Evolutionary conservation across 2,329 filamentous ascomycete genomes (phyloP).

Genomic region (Dothideomycetes sp.): DNA sequence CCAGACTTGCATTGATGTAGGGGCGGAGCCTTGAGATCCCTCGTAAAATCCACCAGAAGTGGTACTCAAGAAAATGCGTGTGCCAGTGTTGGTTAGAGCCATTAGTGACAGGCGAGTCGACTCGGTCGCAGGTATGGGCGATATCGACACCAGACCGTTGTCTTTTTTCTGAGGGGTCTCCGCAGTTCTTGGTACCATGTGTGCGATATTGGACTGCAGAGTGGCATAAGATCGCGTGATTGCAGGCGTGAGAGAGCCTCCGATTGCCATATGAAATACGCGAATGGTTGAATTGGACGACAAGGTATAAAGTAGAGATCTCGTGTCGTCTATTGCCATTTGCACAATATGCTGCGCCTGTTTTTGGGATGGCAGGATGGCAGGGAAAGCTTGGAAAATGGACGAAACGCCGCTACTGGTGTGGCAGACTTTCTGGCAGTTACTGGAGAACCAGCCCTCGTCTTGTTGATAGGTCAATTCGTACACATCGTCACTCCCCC

Average conservation of each 20-base stretch:
- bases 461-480: conserved; percentile 96
- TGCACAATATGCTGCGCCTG: conserved; percentile 55
- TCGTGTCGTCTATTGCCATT: conserved; percentile 78
- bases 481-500: conserved; percentile 73
- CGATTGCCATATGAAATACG: conserved; percentile 73
- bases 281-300: conserved; percentile 82
- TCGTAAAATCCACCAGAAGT: conserved; percentile 64
- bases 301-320: conserved; percentile 81
- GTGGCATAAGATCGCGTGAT: conserved; percentile 43
- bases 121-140: conserved; percentile 67
- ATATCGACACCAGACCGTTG: conserved; percentile 72
- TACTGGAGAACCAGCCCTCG: conserved; percentile 89
- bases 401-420: conserved; percentile 60
- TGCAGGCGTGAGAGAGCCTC: conserved; percentile 39
- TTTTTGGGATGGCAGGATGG: conserved; percentile 6
- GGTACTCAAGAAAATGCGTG: conserved; percentile 83
- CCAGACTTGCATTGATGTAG: conserved; percentile 94
- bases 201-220: conserved; percentile 62
- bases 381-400: conserved; percentile 41
- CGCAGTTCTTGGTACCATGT: conserved; percentile 65
- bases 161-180: conserved; percentile 51
- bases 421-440: conserved; percentile 81
- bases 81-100: conserved; percentile 82
- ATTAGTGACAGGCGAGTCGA: conserved; percentile 78
- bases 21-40: conserved; percentile 48